Base-by-base conservation (phyloP, 805 yeast genomes). In the Hanseniaspora jakobsenii region DNA sequence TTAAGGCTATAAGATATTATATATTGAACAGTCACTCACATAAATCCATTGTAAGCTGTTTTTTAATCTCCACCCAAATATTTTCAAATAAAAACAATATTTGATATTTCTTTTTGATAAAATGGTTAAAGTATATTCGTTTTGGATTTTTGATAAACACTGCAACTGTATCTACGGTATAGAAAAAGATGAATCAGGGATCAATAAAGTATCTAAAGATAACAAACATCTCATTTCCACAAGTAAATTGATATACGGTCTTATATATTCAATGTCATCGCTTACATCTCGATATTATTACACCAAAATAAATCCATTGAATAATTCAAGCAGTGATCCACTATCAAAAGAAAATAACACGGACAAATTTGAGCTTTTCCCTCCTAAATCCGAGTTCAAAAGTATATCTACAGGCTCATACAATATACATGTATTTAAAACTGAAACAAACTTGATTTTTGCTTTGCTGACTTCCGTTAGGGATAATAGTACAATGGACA, bases 81-180 rank as follows among this genome's bases (percentile, higher is more conserved):
- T 6, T 24, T 7, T 10, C 27, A 24, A 24, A 7, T 10, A 24
- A 24, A 7, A 24, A 24, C 9, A 7, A 24, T 24, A 7, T 24
- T 6, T 6, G 13, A 27, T 6, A 27, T 12, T 10, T 27, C 4
- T 8, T 10, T 4, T 8, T 7, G 8, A 27, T 14, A 32, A 24
- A 17, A 47, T 27, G 32, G 75, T 76, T 82, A 73, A 81, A 31
- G 76, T 86, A 36, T 78, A 79, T 64, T 82, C 95, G 9, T 81
- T 87, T 57, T 83, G 86, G 82, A 74, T 89, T 45, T 89, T 81
- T 58, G 96, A 89, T 59, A 72, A 91, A 58, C 96, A 89, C 63
- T 83, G 96, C 62, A 78, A 81, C 50, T 87, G 97, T 60, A 76
- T 89, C 16, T 89, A 75, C 62, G 73, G 74, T 83, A 58, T 87